Evolutionary conservation across 1,139 yeast genomes (phyloP).

Genomic region (Saccharomyces pastorianus): DNA sequence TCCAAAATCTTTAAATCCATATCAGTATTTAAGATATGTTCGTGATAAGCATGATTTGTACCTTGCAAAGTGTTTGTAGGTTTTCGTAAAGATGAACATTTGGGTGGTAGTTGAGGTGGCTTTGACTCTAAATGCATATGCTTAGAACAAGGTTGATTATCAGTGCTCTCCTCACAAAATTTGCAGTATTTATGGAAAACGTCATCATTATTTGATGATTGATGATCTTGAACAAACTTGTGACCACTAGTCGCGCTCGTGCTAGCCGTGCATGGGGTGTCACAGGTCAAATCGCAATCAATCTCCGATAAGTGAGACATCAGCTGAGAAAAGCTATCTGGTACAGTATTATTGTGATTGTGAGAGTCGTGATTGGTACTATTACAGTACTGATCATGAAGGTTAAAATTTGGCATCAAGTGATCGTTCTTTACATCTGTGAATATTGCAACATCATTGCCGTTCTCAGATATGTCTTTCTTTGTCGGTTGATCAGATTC

Average conservation of each 20-base stretch:
- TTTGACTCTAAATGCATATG: background rate
- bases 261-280: conserved; percentile 5
- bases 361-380: background rate
- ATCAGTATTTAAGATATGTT: conserved; percentile 17
- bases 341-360: background rate
- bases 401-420: background rate
- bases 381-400: background rate
- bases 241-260: background rate
- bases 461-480: background rate
- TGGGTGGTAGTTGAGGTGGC: background rate
- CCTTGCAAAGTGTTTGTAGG: background rate
- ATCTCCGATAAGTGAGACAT: conserved; percentile 18
- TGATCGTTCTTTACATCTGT: background rate
- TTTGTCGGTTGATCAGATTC: background rate
- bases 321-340: background rate
- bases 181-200: conserved; percentile 23
- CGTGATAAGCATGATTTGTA: background rate
- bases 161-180: conserved; percentile 14
- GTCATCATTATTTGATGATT: conserved; percentile 10
- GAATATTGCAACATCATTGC: background rate
- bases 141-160: background rate
- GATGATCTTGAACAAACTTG: background rate
- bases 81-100: background rate
- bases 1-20: conserved; percentile 26
- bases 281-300: conserved; percentile 24